phyloP scores from a whole-genome alignment of 2,329 filamentous ascomycete genomes.

The Pseudogymnoascus verrucosus region DNA sequence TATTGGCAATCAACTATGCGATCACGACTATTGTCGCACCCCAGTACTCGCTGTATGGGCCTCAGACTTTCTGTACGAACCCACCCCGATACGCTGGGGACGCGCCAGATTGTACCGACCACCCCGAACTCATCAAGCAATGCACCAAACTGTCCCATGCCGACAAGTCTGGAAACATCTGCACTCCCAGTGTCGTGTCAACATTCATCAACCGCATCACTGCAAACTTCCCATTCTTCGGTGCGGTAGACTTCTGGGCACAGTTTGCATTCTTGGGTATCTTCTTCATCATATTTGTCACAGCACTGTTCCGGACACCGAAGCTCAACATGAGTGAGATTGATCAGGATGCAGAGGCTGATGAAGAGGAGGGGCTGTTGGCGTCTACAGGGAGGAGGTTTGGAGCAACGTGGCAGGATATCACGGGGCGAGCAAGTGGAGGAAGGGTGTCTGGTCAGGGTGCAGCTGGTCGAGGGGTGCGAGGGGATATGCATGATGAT shows the following conservation, averaged over 20 bases:
- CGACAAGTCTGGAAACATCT: slow-evolving; percentile 67
- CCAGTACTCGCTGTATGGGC: slow-evolving; percentile 89
- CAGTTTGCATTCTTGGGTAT: slow-evolving; percentile 85
- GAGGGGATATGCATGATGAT: neutral
- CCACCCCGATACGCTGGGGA: slow-evolving; percentile 52
- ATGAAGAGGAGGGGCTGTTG: slow-evolving; percentile 87
- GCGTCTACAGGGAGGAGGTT: slow-evolving; percentile 76
- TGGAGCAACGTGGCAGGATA: slow-evolving; percentile 81
- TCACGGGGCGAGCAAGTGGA: slow-evolving; percentile 43
- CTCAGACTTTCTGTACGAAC: slow-evolving; percentile 86
- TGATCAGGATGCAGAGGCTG: slow-evolving; percentile 82
- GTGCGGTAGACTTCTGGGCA: slow-evolving; percentile 87
- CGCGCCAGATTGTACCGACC: slow-evolving; percentile 66
- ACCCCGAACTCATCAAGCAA: slow-evolving; percentile 63
- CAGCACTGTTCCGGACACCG: slow-evolving; percentile 72
- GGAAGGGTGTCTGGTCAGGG: neutral
- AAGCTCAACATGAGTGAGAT: slow-evolving; percentile 67
- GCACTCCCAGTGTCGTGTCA: slow-evolving; percentile 84
- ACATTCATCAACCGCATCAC: slow-evolving; percentile 90
- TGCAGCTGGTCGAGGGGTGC: slow-evolving; percentile 1
- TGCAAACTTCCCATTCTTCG: slow-evolving; percentile 92
- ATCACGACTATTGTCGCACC: slow-evolving; percentile 91
- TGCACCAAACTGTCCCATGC: slow-evolving; percentile 73
- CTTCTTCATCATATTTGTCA: slow-evolving; percentile 73
- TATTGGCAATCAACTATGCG: slow-evolving; percentile 85